Evolutionary conservation across 2,329 filamentous ascomycete species (phyloP), one percentile per base, ranked within the genome.

Genomic region (Amauroascus niger): DNA sequence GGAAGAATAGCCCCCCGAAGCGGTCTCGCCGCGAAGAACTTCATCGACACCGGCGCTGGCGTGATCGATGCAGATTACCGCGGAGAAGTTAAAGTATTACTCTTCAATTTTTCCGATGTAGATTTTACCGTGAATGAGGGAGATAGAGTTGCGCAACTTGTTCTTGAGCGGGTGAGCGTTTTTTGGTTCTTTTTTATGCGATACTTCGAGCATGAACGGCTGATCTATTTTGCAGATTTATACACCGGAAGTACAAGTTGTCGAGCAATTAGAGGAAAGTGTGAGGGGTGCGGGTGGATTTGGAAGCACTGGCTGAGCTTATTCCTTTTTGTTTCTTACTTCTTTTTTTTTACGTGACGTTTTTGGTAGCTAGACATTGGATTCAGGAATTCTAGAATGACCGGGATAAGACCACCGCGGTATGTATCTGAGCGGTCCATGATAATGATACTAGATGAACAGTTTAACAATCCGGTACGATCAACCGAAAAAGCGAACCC

Each of bases 21-120:
- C n/a, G 89, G 89, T 46, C 83, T 95, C 33, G 91, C 91, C 1
- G 78, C 83, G 57, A 98, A 98, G 76, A 83, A 97, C 74, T 93
- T 90, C 73, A 97, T 98, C 68, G 89, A 96, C 70, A 93, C 87
- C 0, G 89, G 94, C 58, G 93, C 93, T 0, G 93, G 93, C 52
- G 93, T 98, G 59, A 97, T 98, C 63, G 93, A 98, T 70, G 90
- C 91, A 32, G 93, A 98, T 72, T 98, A 98, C 76, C 81, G 93
- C 33, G 93, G 93, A 18, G 87, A 87, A 61, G 85, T 98, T 64
- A 95, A 94, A 76, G 86, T 98, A 24, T 78, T 98, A 61, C 80
- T 98, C 50, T 97, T 97, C 71, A 98, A 98, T 74, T 84, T 95
- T 70, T 79, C 79, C 49, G 89, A 95, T 49, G 72, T 74, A 39